Conservation (phyloP, 169 alveolate species). For the Plasmodium knowlesi region DNA sequence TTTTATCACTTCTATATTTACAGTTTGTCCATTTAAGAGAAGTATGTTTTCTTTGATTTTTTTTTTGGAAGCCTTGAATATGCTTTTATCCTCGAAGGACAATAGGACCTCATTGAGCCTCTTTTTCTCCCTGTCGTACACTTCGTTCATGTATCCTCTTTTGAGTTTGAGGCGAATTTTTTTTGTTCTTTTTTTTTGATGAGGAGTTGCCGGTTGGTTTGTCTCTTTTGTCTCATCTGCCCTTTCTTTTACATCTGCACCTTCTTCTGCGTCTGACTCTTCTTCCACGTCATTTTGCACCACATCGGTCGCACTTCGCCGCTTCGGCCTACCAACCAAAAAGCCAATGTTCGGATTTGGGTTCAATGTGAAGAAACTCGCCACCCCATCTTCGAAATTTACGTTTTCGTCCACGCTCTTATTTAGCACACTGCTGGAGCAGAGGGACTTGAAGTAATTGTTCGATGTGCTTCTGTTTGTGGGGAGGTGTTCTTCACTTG, state of each 20-base stretch:
- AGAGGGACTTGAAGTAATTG: constrained; percentile 28
- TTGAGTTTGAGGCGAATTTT: constrained; percentile 35
- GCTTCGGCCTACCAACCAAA: neutral
- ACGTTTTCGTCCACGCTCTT: constrained; percentile 47
- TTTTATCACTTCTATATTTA: constrained; percentile 40
- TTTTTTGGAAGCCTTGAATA: constrained; percentile 17
- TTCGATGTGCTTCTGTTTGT: neutral
- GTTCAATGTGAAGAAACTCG: constrained; percentile 36
- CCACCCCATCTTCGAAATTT: constrained; percentile 61
- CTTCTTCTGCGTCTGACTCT: neutral
- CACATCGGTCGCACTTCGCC: neutral
- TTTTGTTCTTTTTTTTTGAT: neutral
- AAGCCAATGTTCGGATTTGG: constrained; percentile 35
- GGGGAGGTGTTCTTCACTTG: neutral
- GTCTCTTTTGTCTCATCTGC: neutral
- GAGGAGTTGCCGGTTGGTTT: neutral
- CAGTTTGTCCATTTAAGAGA: constrained; percentile 62
- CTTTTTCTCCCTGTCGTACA: constrained; percentile 46
- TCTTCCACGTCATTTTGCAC: neutral
- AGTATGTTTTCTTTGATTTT: constrained; percentile 46
- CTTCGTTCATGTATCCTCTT: constrained; percentile 64
- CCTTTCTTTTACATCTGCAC: neutral
- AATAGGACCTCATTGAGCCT: constrained; percentile 17
- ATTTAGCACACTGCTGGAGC: constrained; percentile 14
- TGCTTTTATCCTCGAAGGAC: constrained; percentile 39